phyloP scores from a whole-genome alignment of 106 monocot species.

The Cymbidium sinense region DNA sequence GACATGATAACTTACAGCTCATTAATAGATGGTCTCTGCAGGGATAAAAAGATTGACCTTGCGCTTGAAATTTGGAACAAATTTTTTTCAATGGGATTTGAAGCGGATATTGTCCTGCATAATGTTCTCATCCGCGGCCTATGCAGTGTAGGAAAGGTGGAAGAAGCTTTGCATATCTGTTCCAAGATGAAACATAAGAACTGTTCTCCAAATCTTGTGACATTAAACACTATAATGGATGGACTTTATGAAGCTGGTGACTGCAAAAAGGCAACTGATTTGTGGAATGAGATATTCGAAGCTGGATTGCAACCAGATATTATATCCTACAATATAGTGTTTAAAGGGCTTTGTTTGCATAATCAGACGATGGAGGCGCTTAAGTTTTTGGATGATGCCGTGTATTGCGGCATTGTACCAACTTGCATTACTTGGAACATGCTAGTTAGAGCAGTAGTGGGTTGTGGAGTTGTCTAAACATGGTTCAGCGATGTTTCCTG shows the following conservation, averaged over 20 bases:
- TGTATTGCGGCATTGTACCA: slow-evolving; percentile 44
- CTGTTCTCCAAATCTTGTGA: slow-evolving; percentile 60
- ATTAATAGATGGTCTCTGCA: slow-evolving; percentile 75
- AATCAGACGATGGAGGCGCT: slow-evolving; percentile 46
- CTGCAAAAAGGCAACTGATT: slow-evolving; percentile 45
- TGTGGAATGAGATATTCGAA: slow-evolving; percentile 66
- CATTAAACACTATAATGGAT: slow-evolving; percentile 80
- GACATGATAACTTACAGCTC: slow-evolving; percentile 69
- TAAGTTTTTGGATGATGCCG: slow-evolving; percentile 46
- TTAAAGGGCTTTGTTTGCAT: slow-evolving; percentile 75
- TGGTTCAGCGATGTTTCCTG: slow-evolving; percentile 3
- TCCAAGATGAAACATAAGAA: slow-evolving; percentile 50
- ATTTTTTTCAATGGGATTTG: slow-evolving; percentile 37
- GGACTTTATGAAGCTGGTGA: slow-evolving; percentile 53
- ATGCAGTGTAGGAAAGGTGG: slow-evolving; percentile 50
- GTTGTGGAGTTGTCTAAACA: slow-evolving; percentile 16
- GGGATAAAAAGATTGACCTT: slow-evolving; percentile 59
- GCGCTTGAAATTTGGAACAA: slow-evolving; percentile 65
- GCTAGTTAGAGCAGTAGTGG: slow-evolving; percentile 56
- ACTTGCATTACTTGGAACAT: slow-evolving; percentile 74
- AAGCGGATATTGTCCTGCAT: slow-evolving; percentile 49
- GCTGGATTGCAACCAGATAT: slow-evolving; percentile 74
- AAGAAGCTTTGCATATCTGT: slow-evolving; percentile 48
- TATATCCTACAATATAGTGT: slow-evolving; percentile 75
- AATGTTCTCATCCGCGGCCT: slow-evolving; percentile 88